These are phyloP conservation scores for Alternaria metachromatica DNA, from an alignment of 2,329 filamentous ascomycete genomes.

Conservation along the genomic window DNA sequence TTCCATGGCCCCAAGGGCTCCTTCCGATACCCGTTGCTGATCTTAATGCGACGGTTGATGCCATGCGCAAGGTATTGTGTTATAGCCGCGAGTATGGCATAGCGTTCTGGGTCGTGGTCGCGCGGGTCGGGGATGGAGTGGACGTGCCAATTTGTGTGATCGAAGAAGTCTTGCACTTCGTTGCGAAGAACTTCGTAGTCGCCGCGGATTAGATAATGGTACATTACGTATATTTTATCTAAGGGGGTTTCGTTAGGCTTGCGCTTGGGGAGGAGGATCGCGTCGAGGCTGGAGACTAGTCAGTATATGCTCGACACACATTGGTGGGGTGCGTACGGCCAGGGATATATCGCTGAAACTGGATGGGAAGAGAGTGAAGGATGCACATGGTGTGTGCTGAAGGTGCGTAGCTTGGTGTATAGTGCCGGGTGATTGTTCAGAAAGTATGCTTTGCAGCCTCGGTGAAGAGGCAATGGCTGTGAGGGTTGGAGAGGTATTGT, in stretches of 20 bases:
- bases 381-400: not conserved
- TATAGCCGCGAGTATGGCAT: not conserved
- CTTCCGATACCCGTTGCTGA: not conserved
- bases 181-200: conserved; percentile 1
- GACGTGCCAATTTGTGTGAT: not conserved
- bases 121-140: not conserved
- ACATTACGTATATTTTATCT: conserved; percentile 2
- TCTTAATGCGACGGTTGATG: not conserved
- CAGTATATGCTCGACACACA: not conserved
- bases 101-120: not conserved
- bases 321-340: not conserved
- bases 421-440: not conserved
- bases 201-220: not conserved
- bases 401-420: not conserved
- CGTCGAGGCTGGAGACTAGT: not conserved
- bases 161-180: conserved; percentile 3
- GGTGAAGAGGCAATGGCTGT: not conserved
- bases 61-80: not conserved
- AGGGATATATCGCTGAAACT: not conserved
- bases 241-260: not conserved
- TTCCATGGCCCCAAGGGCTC: not conserved
- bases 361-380: not conserved
- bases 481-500: not conserved
- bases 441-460: not conserved
- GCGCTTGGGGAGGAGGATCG: not conserved